Conservation (phyloP, 225 moss, liverwort and hornwort species). For the Ulota crispa region DNA sequence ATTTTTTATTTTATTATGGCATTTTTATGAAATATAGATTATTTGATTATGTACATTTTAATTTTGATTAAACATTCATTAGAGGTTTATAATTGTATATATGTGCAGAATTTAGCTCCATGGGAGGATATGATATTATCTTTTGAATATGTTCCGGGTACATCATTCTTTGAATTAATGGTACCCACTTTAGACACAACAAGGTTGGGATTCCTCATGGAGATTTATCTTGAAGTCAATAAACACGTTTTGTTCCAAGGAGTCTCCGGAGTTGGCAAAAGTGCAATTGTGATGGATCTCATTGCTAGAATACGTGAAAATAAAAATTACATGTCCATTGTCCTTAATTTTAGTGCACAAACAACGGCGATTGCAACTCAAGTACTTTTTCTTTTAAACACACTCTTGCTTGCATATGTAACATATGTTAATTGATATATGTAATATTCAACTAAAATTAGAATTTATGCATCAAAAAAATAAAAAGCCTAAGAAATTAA, state of each 20-base stretch:
- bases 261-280: slow-evolving; percentile 83
- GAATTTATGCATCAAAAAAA: too few relatives aligned
- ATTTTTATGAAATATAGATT: too few relatives aligned
- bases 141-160: slow-evolving; percentile 43
- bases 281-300: slow-evolving; percentile 80
- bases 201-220: slow-evolving; percentile 74
- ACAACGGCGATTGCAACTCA: slow-evolving; percentile 89
- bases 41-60: not conserved
- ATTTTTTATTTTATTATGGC: rapidly evolving
- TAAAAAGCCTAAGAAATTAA: too few relatives aligned
- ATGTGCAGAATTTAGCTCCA: slow-evolving; percentile 36
- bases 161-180: slow-evolving; percentile 77
- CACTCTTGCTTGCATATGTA: too few relatives aligned
- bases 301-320: slow-evolving; percentile 54
- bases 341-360: slow-evolving; percentile 91
- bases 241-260: slow-evolving; percentile 76
- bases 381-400: slow-evolving; percentile 15
- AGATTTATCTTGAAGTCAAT: slow-evolving; percentile 66
- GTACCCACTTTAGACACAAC: slow-evolving; percentile 89
- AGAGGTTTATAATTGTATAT: not conserved
- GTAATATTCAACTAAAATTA: too few relatives aligned
- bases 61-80: not conserved
- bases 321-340: slow-evolving; percentile 70
- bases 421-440: too few relatives aligned
- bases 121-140: slow-evolving; percentile 70